phyloP scores from a whole-genome alignment of 2,329 filamentous ascomycete species.

The Beauveria asiatica region DNA sequence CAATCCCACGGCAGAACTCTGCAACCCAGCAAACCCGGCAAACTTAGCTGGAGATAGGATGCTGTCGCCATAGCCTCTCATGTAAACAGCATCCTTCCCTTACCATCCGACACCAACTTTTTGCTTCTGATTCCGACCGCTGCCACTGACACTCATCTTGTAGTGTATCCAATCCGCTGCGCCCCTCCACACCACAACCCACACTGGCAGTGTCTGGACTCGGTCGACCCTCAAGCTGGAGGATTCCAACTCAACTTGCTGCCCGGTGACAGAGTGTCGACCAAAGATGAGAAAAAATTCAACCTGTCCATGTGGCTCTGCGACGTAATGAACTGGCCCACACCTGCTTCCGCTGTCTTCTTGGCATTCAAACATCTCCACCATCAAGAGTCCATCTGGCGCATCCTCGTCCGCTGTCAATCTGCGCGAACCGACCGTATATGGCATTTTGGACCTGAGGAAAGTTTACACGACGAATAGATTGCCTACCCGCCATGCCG shows the following conservation, averaged over 20 bases:
- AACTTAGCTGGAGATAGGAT: too few relatives aligned
- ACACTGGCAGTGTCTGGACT: conserved; percentile 5
- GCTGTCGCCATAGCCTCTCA: neutral
- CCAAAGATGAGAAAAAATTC: neutral
- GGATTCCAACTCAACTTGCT: neutral
- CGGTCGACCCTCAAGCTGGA: neutral
- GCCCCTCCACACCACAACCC: conserved; percentile 3
- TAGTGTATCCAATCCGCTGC: neutral
- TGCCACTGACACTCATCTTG: neutral
- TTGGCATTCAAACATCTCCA: conserved; percentile 5
- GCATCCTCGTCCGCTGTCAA: neutral
- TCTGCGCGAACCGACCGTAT: neutral
- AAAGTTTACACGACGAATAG: neutral
- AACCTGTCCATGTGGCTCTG: neutral
- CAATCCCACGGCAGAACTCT: neutral
- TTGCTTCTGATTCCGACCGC: neutral
- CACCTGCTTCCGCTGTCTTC: neutral
- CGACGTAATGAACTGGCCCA: conserved; percentile 7
- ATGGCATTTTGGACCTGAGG: neutral
- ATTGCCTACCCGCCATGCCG: neutral
- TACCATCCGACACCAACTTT: neutral
- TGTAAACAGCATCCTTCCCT: neutral
- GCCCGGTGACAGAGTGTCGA: neutral
- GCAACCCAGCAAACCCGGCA: too few relatives aligned
- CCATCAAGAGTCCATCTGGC: neutral